These are phyloP conservation scores for Zea luxurians DNA, from an alignment of 176 grass and related monocot species.

Conservation along the genomic window DNA sequence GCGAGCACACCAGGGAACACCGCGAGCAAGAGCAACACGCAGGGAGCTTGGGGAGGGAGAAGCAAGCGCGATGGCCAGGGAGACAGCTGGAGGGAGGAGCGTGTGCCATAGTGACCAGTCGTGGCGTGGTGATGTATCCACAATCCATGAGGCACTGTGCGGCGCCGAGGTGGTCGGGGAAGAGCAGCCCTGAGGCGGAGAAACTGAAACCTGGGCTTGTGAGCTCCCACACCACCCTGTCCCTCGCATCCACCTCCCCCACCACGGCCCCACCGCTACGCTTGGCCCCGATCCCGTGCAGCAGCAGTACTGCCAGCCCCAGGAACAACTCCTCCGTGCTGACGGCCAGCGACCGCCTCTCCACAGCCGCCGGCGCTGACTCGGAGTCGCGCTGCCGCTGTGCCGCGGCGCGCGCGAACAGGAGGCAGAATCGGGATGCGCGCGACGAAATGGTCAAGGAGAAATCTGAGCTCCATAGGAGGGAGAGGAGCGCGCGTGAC, in stretches of 20 bases:
- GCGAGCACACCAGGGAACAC: too few relatives aligned
- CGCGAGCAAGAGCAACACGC: too few relatives aligned
- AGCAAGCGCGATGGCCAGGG: too few relatives aligned
- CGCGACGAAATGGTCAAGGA: too few relatives aligned
- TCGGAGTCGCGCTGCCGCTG: conserved; percentile 12
- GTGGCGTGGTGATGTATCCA: conserved; percentile 64
- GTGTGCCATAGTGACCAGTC: too few relatives aligned
- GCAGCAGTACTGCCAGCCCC: conserved; percentile 45
- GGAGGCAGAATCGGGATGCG: conserved; percentile 23
- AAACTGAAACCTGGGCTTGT: conserved; percentile 63
- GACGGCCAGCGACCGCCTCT: conserved; percentile 56
- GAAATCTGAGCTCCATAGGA: too few relatives aligned
- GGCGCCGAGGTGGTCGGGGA: conserved; percentile 67
- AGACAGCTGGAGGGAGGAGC: too few relatives aligned
- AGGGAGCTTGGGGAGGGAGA: too few relatives aligned
- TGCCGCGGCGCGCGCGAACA: conserved; percentile 23
- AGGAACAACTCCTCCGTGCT: conserved; percentile 60
- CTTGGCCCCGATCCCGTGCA: conserved; percentile 24
- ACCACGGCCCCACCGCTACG: not conserved
- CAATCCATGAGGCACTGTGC: conserved; percentile 64
- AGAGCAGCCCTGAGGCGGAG: conserved; percentile 65
- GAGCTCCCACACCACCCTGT: conserved; percentile 47
- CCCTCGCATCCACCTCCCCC: conserved; percentile 42
- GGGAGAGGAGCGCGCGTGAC: too few relatives aligned
- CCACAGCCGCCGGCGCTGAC: not conserved